These are phyloP conservation scores for Xerocomus nothofagi DNA, from an alignment of 1,284 basidiomycete species.

Conservation along the genomic window DNA sequence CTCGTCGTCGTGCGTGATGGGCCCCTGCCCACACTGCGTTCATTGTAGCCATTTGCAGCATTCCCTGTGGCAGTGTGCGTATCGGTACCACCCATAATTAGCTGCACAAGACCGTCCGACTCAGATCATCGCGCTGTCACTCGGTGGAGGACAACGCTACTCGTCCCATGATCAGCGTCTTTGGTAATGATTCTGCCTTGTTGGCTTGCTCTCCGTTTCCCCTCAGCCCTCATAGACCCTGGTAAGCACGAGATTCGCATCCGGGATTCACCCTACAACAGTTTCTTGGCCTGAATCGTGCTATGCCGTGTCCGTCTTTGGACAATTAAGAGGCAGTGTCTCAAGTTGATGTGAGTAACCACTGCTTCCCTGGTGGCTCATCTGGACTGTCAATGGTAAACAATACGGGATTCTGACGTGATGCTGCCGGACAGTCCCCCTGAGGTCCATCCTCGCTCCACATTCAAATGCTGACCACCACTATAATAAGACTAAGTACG, in stretches of 20 bases:
- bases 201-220: slow-evolving; percentile 24
- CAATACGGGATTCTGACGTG: slow-evolving; percentile 8
- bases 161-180: slow-evolving; percentile 1
- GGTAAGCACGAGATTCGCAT: slow-evolving; percentile 21
- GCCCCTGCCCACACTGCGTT: too few relatives aligned
- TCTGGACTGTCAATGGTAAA: neutral
- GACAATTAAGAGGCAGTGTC: slow-evolving; percentile 13
- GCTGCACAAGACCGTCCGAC: slow-evolving; percentile 4
- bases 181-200: slow-evolving; percentile 18
- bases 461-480: neutral
- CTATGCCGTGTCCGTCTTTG: slow-evolving; percentile 2
- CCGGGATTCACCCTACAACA: slow-evolving; percentile 15
- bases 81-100: slow-evolving; percentile 14
- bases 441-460: slow-evolving; percentile 7
- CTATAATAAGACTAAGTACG: neutral
- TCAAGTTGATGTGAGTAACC: slow-evolving; percentile 2
- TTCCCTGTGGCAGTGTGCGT: neutral
- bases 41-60: neutral
- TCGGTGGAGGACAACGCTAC: slow-evolving; percentile 3
- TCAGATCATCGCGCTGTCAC: slow-evolving; percentile 2
- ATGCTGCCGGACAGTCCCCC: neutral
- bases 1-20: neutral
- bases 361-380: slow-evolving; percentile 11
- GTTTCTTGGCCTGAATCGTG: slow-evolving; percentile 9
- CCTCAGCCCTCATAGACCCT: slow-evolving; percentile 18